Evolutionary conservation across 306 rosid species (phyloP).

Genomic region (Castanea crenata): DNA sequence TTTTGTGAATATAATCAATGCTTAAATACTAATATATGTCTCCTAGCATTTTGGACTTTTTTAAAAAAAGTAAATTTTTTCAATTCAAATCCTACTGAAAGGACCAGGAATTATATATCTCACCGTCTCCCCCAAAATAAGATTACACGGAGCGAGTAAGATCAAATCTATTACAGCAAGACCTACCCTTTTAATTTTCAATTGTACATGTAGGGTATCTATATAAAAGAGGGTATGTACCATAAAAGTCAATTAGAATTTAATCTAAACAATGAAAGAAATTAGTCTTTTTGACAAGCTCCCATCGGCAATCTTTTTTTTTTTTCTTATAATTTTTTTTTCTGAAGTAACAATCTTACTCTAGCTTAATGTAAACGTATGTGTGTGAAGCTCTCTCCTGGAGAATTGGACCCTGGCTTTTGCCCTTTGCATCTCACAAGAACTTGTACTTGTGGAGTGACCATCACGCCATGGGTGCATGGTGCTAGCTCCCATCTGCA

Average conservation of each 20-base stretch:
- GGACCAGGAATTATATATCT: not conserved
- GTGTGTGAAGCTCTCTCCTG: too few species aligned
- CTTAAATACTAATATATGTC: not conserved
- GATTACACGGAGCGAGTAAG: too few species aligned
- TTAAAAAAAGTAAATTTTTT: not conserved
- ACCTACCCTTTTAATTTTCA: too few species aligned
- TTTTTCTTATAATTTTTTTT: too few species aligned
- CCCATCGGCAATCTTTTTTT: not conserved
- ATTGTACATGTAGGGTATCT: not conserved
- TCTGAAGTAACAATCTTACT: accelerated
- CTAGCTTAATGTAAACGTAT: too few species aligned
- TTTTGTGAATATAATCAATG: not conserved
- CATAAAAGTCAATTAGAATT: not conserved
- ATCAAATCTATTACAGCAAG: too few species aligned
- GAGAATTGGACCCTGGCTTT: too few species aligned
- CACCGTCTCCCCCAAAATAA: not conserved
- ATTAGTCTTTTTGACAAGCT: not conserved
- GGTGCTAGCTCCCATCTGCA: too few species aligned
- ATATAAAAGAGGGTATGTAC: not conserved
- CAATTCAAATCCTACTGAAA: not conserved
- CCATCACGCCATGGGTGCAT: too few species aligned
- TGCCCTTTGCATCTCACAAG: too few species aligned
- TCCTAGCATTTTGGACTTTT: not conserved
- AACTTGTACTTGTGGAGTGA: too few species aligned
- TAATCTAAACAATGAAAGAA: not conserved